Evolutionary conservation across 2,329 filamentous ascomycete genomes (phyloP).

Genomic region (Cryphonectria nitschkei): DNA sequence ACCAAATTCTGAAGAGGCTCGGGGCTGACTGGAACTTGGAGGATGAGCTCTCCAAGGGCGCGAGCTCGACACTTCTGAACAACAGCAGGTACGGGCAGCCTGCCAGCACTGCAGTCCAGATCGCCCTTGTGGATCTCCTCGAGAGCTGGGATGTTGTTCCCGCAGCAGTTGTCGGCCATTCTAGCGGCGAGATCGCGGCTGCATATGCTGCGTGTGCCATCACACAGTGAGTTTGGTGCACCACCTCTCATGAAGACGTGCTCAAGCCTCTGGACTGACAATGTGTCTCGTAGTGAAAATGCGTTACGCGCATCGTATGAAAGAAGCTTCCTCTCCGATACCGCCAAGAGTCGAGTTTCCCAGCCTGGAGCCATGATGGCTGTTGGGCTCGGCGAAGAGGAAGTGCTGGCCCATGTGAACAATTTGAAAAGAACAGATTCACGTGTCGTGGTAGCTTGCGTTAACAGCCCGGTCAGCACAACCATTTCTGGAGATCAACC

Average conservation of each 20-base stretch:
- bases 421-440: slow-evolving; percentile 12
- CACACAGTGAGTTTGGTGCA: background rate
- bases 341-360: background rate
- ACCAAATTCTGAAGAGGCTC: background rate
- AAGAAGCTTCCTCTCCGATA: slow-evolving; percentile 15
- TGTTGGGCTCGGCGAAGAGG: slow-evolving; percentile 22
- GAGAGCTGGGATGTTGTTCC: slow-evolving; percentile 37
- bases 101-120: slow-evolving; percentile 51
- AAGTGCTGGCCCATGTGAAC: slow-evolving; percentile 17
- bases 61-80: background rate
- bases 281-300: too few species aligned
- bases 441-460: slow-evolving; percentile 47
- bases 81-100: slow-evolving; percentile 43
- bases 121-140: slow-evolving; percentile 46
- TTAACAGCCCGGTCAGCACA: slow-evolving; percentile 49
- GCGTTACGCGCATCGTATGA: background rate
- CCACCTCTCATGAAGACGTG: too few species aligned
- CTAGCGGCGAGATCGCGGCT: slow-evolving; percentile 46
- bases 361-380: slow-evolving; percentile 30
- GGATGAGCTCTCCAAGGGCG: background rate
- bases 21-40: slow-evolving; percentile 8
- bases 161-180: slow-evolving; percentile 43
- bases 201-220: slow-evolving; percentile 40
- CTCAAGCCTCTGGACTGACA: too few species aligned
- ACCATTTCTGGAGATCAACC: slow-evolving; percentile 19